Conservation (phyloP, 768 basidiomycete genomes). For the Leccinum fibrillosum region DNA sequence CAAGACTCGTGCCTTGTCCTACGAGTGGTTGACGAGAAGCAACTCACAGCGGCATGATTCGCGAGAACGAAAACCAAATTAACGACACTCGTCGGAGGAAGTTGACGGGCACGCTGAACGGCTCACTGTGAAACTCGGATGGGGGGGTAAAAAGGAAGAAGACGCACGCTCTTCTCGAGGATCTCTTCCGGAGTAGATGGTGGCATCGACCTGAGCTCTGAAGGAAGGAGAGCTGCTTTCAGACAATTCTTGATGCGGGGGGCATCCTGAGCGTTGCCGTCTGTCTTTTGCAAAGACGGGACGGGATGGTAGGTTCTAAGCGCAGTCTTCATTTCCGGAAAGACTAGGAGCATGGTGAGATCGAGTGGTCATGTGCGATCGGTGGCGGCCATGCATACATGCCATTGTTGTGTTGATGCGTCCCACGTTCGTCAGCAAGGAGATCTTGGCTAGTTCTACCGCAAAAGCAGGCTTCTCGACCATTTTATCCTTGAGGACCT, state of each 20-base stretch:
- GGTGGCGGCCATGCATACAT: constrained; percentile 44
- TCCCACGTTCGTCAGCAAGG: constrained; percentile 84
- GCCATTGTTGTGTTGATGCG: constrained; percentile 93
- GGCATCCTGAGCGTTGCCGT: constrained; percentile 86
- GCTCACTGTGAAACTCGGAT: constrained; percentile 2
- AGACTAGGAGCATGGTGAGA: constrained; percentile 50
- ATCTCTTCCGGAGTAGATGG: constrained; percentile 78
- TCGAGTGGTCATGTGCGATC: constrained; percentile 4
- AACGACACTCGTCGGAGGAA: constrained; percentile 82
- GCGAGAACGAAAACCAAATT: constrained; percentile 84
- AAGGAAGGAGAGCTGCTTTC: constrained; percentile 73
- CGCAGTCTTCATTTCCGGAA: constrained; percentile 92
- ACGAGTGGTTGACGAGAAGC: not conserved
- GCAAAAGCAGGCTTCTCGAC: constrained; percentile 75
- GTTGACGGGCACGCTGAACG: constrained; percentile 50
- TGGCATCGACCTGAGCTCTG: constrained; percentile 60
- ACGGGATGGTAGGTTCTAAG: constrained; percentile 87
- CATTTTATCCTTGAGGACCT: constrained; percentile 87
- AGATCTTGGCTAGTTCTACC: constrained; percentile 77
- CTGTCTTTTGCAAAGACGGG: constrained; percentile 83
- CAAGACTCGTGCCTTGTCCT: constrained; percentile 7
- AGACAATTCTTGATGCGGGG: constrained; percentile 90
- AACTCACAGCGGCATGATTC: constrained; percentile 70
- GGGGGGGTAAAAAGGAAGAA: not conserved
- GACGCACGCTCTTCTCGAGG: constrained; percentile 58